Evolutionary conservation across 139 green algal genomes (phyloP), one percentile per base, ranked within the genome.

Genomic region (Bryopsis sp.): DNA sequence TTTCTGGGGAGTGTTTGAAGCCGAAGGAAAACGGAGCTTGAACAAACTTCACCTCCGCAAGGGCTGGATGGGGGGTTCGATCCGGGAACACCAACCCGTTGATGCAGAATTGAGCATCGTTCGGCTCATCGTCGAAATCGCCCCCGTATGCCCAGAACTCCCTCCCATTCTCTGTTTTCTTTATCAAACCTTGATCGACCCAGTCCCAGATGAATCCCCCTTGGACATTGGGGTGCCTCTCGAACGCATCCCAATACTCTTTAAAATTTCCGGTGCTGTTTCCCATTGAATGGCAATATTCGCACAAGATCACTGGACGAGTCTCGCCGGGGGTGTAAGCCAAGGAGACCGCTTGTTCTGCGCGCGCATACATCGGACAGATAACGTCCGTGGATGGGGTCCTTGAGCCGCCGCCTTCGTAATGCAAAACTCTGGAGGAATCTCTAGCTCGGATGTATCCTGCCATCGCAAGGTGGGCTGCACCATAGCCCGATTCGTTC

Each of bases 171-270:
- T 2, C 48, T 19, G 80, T 64, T 29, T 3, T 67, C 31, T 77
- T 81, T 0, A 86, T 39, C 37, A 94, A 73, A 22, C 78, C 89
- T 78, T 99, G 94, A 73, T 99, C 94, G 31, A 90, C 86, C 89
- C 90, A 98, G 80, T 99, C 94, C 94, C 94, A 99, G 31, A 99
- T 95, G 82, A 97, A 98, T 28, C 89, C 94, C 0, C 94, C 93
- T 73, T 95, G 85, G 8, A 86, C 46, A 79, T 59, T 11, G 61
- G 34, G 57, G 48, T 58, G 38, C 39, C 47, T 34, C 29, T 94
- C 77, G 76, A 95, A 96, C 24, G 69, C 68, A 5, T 80, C 64
- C 91, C 91, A 99, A 78, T 98, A 98, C 70, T 88, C 76, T 58
- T 82, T 63, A 8, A 97, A 74, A 79, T 95, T 96, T 64, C 94